Base-by-base conservation (phyloP, 192 early-diverging fungal species). In the Chytriomyces hyalinus region DNA sequence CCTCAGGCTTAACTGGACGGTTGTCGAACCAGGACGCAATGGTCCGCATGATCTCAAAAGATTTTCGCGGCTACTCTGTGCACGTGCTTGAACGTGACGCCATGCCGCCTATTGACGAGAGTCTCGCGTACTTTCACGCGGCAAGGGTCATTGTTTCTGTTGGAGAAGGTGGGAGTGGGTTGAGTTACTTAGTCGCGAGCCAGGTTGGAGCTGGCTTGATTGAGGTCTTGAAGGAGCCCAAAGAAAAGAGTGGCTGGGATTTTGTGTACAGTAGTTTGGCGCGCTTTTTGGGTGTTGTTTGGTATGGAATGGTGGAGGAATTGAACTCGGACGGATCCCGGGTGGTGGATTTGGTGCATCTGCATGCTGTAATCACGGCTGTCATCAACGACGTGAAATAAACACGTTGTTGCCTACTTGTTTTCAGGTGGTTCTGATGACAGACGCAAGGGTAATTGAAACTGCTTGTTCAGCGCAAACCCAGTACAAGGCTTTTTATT, bases 241-340 rank as follows among this genome's bases (percentile, higher is more conserved):
- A 6, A 17, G 61, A 61, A 36, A 24, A 46, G 22, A 22, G 8
- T 36, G 46, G 60, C 44, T 73, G 72, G 72, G 48, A 73, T 47
- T 20, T 73, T 11, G 45, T 9, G 3, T 73, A 73, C 48, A 28
- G 20, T 6, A 10, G 36, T 4, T 20, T 63, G 2, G 61, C 72
- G 17, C n/a, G 72, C 17, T 61, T 8, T 4, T 48, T 73, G 24
- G 72, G 72, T 43, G 26, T 73, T 5, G 50, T 49, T 7, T 73
- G 72, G 72, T 73, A 59, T 46, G 72, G 72, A 10, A 46, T 73
- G 26, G 72, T 73, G 53, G 15, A 63, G 22, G 46, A 36, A 48
- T 43, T 17, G 8, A 48, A 15, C 8, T 15, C 8, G n/a, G 20
- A 51, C 10, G 13, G 17, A n/a, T 43, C 17, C 7, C 36, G 28